phyloP scores from a whole-genome alignment of 441 rosid species.

The Corymbia citriodora region DNA sequence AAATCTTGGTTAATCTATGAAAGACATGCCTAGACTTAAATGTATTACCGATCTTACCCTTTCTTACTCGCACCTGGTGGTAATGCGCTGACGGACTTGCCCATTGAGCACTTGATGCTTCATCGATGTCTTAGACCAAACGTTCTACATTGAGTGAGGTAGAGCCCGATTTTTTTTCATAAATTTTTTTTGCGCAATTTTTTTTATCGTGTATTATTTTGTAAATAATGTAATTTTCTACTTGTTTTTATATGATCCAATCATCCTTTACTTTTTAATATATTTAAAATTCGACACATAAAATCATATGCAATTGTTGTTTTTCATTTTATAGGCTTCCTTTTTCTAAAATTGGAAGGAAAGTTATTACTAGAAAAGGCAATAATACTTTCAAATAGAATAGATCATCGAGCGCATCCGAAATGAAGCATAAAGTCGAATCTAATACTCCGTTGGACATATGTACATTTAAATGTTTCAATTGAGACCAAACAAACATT shows the following conservation, averaged over 20 bases:
- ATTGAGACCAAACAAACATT: neutral
- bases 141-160: neutral
- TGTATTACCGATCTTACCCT: neutral
- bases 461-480: neutral
- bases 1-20: neutral
- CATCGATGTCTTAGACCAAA: neutral
- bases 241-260: neutral
- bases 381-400: accelerated
- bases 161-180: accelerated
- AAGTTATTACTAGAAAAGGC: neutral
- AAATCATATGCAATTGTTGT: too few relatives aligned
- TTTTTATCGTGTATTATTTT: neutral
- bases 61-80: neutral
- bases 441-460: accelerated
- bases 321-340: too few relatives aligned
- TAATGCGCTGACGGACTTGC: accelerated
- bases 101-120: accelerated
- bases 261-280: neutral
- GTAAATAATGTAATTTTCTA: neutral
- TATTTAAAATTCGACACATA: too few relatives aligned
- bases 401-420: neutral
- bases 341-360: neutral
- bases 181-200: neutral
- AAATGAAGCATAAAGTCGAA: accelerated
- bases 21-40: neutral